phyloP scores from a whole-genome alignment of 441 rosid species.

The Iberis amara region DNA sequence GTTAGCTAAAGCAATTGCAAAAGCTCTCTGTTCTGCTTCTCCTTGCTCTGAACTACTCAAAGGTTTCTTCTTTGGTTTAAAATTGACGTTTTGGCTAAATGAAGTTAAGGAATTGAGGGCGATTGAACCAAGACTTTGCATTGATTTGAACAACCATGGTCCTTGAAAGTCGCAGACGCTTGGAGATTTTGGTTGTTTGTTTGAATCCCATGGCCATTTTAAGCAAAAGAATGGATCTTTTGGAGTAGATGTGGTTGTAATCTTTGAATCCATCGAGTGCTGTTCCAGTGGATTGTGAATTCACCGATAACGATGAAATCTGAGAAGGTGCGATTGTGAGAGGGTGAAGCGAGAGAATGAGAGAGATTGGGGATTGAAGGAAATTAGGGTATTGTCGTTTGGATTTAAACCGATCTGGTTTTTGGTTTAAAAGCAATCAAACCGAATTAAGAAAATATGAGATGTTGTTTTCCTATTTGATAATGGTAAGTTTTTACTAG shows the following conservation, averaged over 20 bases:
- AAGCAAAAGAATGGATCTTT: slow-evolving; percentile 55
- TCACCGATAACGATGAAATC: neutral
- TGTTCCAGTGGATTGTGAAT: neutral
- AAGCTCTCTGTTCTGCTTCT: slow-evolving; percentile 83
- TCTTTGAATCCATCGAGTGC: slow-evolving; percentile 16
- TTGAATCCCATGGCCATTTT: slow-evolving; percentile 76
- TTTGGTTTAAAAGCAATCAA: too few species aligned
- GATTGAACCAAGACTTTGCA: slow-evolving; percentile 57
- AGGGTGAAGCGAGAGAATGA: neutral
- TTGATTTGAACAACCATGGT: slow-evolving; percentile 74
- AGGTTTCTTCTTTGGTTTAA: slow-evolving; percentile 31
- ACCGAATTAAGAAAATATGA: too few species aligned
- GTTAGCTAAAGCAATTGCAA: slow-evolving; percentile 73
- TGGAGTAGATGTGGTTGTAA: slow-evolving; percentile 20
- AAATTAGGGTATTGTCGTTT: too few species aligned
- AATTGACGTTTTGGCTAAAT: slow-evolving; percentile 27
- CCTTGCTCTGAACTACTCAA: slow-evolving; percentile 60
- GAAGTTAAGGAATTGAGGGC: slow-evolving; percentile 51
- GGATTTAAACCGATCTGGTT: too few species aligned
- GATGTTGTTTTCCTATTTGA: too few species aligned
- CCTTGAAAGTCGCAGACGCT: slow-evolving; percentile 47
- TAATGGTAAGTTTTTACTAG: too few species aligned
- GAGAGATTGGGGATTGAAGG: neutral
- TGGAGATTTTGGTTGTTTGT: slow-evolving; percentile 33
- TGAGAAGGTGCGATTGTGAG: neutral